Evolutionary conservation across 768 basidiomycete genomes (phyloP).

Genomic region (Auriscalpium microsporum): DNA sequence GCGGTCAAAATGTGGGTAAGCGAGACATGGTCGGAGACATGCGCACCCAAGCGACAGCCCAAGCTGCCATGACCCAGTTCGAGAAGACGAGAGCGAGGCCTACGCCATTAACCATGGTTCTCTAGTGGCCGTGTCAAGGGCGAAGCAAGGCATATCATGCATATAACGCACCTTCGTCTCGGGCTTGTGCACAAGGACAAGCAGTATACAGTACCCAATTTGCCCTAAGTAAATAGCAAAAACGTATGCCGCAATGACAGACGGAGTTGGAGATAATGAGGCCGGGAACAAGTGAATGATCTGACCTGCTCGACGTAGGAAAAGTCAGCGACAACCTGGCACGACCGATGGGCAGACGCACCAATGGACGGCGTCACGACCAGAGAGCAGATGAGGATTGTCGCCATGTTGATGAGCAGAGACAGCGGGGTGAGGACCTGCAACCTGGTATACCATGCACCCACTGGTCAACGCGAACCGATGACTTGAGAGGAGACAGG

Average conservation of each 20-base stretch:
- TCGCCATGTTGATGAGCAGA: constrained; percentile 71
- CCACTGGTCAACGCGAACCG: background rate
- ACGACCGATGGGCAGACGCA: constrained; percentile 16
- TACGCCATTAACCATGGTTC: constrained; percentile 68
- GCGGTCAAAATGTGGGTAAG: background rate
- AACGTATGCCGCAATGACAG: constrained; percentile 52
- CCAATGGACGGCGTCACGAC: constrained; percentile 60
- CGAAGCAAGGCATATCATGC: background rate
- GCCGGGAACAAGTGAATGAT: constrained; percentile 52
- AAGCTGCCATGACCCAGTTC: constrained; percentile 74
- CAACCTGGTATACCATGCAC: constrained; percentile 32
- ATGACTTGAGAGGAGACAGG: no score
- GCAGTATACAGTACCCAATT: constrained; percentile 76
- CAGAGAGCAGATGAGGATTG: constrained; percentile 57
- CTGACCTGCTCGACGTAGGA: constrained; percentile 27
- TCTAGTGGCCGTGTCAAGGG: constrained; percentile 28
- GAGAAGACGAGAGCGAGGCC: constrained; percentile 67
- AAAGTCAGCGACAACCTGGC: background rate
- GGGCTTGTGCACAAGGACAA: constrained; percentile 59
- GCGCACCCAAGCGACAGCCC: constrained; percentile 71
- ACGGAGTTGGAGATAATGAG: constrained; percentile 59
- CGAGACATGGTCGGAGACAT: background rate
- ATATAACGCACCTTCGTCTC: constrained; percentile 64
- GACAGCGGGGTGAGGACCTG: constrained; percentile 86
- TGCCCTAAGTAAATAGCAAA: constrained; percentile 53